Conservation (phyloP, 106 monocot genomes). For the Phalaenopsis equestris region DNA sequence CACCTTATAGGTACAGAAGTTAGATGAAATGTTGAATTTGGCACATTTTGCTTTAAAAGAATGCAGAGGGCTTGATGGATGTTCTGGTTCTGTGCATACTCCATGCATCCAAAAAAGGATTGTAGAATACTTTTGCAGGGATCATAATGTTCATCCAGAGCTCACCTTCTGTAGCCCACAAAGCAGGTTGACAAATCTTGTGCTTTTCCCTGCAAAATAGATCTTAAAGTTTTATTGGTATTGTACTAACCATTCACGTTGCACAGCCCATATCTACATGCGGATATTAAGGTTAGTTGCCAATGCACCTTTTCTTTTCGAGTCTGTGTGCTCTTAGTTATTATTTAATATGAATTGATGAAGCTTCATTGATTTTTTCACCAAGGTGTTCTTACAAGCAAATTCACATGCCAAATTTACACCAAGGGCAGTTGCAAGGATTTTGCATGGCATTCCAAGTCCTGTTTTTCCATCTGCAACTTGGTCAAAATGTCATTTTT, state of each 20-base stretch:
- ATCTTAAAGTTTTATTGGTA: too few species aligned
- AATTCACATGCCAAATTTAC: constrained; percentile 82
- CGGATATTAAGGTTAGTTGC: constrained; percentile 81
- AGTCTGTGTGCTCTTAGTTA: neutral
- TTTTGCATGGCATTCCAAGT: constrained; percentile 96
- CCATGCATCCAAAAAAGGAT: constrained; percentile 69
- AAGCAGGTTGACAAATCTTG: constrained; percentile 44
- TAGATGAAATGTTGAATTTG: constrained; percentile 74
- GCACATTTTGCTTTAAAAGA: constrained; percentile 66
- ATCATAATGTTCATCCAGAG: constrained; percentile 4
- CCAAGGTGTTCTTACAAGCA: constrained; percentile 84
- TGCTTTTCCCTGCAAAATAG: neutral
- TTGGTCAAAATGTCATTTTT: constrained; percentile 86
- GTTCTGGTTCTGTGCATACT: constrained; percentile 66
- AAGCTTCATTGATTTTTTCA: neutral
- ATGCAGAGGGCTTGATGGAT: constrained; percentile 55
- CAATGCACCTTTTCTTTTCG: neutral
- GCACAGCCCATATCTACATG: constrained; percentile 74
- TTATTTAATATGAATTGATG: neutral
- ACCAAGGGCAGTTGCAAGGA: constrained; percentile 90
- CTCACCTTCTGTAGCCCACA: constrained; percentile 13
- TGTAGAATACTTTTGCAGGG: constrained; percentile 51
- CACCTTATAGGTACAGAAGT: constrained; percentile 52
- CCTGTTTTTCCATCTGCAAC: constrained; percentile 79
- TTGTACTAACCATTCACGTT: constrained; percentile 10